Conservation (phyloP, 176 grass and related monocot genomes). For the Musa acuminata region DNA sequence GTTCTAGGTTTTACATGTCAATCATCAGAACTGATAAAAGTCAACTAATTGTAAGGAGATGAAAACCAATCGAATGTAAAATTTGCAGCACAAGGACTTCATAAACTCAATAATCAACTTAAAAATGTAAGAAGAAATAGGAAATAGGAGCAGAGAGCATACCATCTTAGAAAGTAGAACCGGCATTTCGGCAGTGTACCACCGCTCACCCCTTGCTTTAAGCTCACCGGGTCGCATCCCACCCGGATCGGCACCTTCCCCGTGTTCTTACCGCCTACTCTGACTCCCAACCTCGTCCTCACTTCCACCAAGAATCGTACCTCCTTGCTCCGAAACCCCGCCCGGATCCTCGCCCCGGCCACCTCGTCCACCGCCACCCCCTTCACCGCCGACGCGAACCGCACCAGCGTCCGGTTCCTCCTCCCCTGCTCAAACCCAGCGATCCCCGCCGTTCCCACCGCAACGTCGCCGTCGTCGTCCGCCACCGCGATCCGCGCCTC, state of each 20-base stretch:
- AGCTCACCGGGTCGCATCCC: constrained; percentile 41
- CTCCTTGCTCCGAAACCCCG: constrained; percentile 34
- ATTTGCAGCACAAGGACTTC: no score
- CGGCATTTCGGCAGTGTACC: constrained; percentile 57
- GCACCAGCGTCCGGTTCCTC: constrained; percentile 31
- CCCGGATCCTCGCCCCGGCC: constrained; percentile 39
- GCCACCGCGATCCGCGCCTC: constrained; percentile 37
- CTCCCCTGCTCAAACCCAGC: constrained; percentile 33
- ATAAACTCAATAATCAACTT: no score
- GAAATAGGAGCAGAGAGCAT: not conserved
- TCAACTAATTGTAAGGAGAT: not conserved
- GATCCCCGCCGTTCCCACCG: constrained; percentile 40
- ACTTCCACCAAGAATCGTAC: constrained; percentile 48
- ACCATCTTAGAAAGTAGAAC: constrained; percentile 77
- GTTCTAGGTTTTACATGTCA: not conserved
- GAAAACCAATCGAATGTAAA: no score
- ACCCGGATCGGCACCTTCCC: constrained; percentile 56
- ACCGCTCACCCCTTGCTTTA: constrained; percentile 29
- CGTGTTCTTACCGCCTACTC: constrained; percentile 24
- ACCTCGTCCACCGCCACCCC: constrained; percentile 71
- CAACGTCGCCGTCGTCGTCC: constrained; percentile 56
- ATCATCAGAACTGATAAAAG: not conserved
- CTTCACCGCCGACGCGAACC: constrained; percentile 28
- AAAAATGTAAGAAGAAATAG: not conserved
- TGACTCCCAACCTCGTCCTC: constrained; percentile 42